These are phyloP conservation scores for Clavispora phyllophila DNA, from an alignment of 805 yeast species.

Conservation along the genomic window DNA sequence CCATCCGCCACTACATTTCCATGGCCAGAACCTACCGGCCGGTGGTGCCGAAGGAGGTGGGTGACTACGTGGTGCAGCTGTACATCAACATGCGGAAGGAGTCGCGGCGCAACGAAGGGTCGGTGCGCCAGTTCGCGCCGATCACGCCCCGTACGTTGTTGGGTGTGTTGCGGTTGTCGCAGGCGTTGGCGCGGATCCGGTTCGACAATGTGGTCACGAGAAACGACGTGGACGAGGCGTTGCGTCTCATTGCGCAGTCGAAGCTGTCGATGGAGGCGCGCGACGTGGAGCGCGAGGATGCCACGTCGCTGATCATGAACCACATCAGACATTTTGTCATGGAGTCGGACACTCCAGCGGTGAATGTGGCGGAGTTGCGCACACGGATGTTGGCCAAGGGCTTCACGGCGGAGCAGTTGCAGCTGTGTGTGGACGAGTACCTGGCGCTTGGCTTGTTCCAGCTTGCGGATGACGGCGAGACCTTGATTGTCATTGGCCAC, in stretches of 20 bases:
- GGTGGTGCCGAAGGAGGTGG: slow-evolving; percentile 73
- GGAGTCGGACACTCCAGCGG: slow-evolving; percentile 20
- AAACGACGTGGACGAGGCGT: slow-evolving; percentile 93
- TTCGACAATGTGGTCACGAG: slow-evolving; percentile 65
- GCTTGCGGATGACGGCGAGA: slow-evolving; percentile 62
- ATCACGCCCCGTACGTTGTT: slow-evolving; percentile 93
- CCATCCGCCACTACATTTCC: slow-evolving; percentile 81
- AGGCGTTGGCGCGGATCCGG: slow-evolving; percentile 87
- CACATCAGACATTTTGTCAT: slow-evolving; percentile 44
- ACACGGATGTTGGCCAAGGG: slow-evolving; percentile 74
- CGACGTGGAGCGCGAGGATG: slow-evolving; percentile 53
- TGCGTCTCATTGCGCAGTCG: slow-evolving; percentile 81
- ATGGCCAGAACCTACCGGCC: slow-evolving; percentile 85
- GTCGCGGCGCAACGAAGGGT: slow-evolving; percentile 72
- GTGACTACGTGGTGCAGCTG: slow-evolving; percentile 78
- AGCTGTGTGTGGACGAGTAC: slow-evolving; percentile 72
- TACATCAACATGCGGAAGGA: slow-evolving; percentile 93
- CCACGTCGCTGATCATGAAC: slow-evolving; percentile 52
- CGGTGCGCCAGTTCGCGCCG: slow-evolving; percentile 77
- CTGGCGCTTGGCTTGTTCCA: slow-evolving; percentile 72
- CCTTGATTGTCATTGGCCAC: slow-evolving; percentile 45
- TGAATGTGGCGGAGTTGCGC: slow-evolving; percentile 44
- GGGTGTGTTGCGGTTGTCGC: slow-evolving; percentile 88
- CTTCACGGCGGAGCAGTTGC: slow-evolving; percentile 73
- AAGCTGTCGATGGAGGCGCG: slow-evolving; percentile 69